Conservation (phyloP, 352 stramenopile genomes). For the Phytophthora foliorum region DNA sequence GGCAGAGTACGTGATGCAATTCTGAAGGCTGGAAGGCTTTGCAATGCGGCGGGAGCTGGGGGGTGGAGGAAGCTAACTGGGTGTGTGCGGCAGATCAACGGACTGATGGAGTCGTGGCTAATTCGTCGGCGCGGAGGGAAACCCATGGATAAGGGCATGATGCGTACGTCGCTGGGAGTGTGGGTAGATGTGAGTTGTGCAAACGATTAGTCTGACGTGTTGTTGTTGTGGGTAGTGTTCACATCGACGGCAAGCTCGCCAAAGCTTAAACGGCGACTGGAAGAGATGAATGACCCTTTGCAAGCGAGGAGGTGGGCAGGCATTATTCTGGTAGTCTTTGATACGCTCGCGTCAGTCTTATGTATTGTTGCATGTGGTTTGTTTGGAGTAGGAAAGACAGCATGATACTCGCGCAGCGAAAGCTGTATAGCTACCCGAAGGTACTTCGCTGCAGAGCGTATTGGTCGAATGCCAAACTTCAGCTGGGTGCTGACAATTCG, state of each 20-base stretch:
- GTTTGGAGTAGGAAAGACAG: slow-evolving; percentile 35
- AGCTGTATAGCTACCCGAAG: slow-evolving; percentile 84
- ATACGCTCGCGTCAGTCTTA: background rate
- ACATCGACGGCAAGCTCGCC: slow-evolving; percentile 62
- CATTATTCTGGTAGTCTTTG: background rate
- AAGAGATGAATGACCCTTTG: slow-evolving; percentile 61
- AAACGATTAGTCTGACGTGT: too few species aligned
- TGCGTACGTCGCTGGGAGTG: slow-evolving; percentile 41
- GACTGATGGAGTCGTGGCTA: slow-evolving; percentile 87
- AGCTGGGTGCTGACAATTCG: background rate
- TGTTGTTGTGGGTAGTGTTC: slow-evolving; percentile 42
- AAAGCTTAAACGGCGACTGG: slow-evolving; percentile 76
- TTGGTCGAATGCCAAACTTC: background rate
- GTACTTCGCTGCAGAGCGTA: slow-evolving; percentile 23
- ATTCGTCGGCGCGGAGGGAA: slow-evolving; percentile 85
- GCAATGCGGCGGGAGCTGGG: background rate
- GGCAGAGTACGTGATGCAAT: slow-evolving; percentile 54
- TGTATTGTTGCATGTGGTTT: background rate
- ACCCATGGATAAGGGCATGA: slow-evolving; percentile 79
- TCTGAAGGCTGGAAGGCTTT: background rate
- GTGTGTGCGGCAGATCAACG: slow-evolving; percentile 67
- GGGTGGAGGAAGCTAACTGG: background rate
- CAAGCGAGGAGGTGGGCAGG: slow-evolving; percentile 49
- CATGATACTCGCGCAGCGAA: slow-evolving; percentile 57
- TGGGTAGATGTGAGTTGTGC: background rate